Conservation (phyloP, 1,284 basidiomycete species). For the Meripilus lineatus region DNA sequence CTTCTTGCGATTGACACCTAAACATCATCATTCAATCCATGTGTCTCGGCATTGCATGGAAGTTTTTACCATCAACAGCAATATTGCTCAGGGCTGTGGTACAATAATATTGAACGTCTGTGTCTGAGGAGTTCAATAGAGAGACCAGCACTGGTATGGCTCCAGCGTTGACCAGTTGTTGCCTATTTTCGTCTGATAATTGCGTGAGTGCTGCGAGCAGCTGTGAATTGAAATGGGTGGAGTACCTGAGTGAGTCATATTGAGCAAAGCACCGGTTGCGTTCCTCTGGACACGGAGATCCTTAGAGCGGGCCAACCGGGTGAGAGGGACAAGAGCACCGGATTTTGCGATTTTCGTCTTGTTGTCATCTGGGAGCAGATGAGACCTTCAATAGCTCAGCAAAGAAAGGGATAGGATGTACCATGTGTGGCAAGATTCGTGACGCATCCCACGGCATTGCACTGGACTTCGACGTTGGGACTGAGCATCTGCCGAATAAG, state of each 20-base stretch:
- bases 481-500: slow-evolving; percentile 99
- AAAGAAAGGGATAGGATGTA: slow-evolving; percentile 33
- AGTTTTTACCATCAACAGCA: slow-evolving; percentile 80
- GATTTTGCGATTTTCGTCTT: slow-evolving; percentile 99
- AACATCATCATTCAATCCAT: too few species aligned
- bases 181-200: slow-evolving; percentile 88
- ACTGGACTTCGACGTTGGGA: slow-evolving; percentile 99
- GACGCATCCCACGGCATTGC: slow-evolving; percentile 99
- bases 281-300: slow-evolving; percentile 99
- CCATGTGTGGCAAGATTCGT: slow-evolving; percentile 99
- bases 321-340: slow-evolving; percentile 94
- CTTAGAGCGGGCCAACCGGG: slow-evolving; percentile 94
- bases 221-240: slow-evolving; percentile 11
- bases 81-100: slow-evolving; percentile 99
- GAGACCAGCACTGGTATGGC: slow-evolving; percentile 97
- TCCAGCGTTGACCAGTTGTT: slow-evolving; percentile 97
- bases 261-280: slow-evolving; percentile 95
- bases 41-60: neutral
- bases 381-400: neutral
- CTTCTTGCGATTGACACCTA: slow-evolving; percentile 90
- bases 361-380: slow-evolving; percentile 77
- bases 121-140: slow-evolving; percentile 94
- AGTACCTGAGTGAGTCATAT: slow-evolving; percentile 98
- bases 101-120: slow-evolving; percentile 99
- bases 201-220: slow-evolving; percentile 8